A percentile compares a stretch with the other conserved stretches of the same genome.
These are phyloP conservation scores for Endogone sp. DNA, from an alignment of 192 early-diverging fungal species.

Conservation along the genomic window DNA sequence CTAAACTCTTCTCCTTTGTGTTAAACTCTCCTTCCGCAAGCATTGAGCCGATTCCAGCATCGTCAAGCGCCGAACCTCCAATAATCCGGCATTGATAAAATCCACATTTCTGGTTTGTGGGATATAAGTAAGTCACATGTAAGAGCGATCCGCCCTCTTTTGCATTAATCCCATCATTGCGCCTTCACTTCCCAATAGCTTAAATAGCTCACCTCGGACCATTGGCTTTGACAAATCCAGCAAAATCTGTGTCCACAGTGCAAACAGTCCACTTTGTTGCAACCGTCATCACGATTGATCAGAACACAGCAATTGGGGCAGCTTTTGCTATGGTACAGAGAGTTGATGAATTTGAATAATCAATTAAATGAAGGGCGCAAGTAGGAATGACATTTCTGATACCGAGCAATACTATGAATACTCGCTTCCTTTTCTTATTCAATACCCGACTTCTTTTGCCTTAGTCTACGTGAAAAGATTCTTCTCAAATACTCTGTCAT, in stretches of 20 bases:
- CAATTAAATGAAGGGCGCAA: no score
- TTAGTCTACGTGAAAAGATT: no score
- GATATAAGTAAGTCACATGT: neutral
- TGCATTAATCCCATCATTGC: constrained; percentile 1
- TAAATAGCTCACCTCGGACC: constrained; percentile 39
- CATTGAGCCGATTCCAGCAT: neutral
- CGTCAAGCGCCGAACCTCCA: neutral
- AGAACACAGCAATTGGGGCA: constrained; percentile 63
- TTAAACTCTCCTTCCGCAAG: neutral
- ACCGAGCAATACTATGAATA: no score
- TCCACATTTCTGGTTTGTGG: constrained; percentile 39
- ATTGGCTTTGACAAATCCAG: constrained; percentile 54
- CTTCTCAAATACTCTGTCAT: no score
- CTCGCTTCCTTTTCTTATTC: no score
- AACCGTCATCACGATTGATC: constrained; percentile 68
- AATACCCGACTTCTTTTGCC: no score
- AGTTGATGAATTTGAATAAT: constrained; percentile 1
- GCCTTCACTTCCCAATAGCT: neutral
- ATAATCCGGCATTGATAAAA: constrained; percentile 50
- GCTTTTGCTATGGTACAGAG: constrained; percentile 32
- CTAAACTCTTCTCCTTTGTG: constrained; percentile 6
- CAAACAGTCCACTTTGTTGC: constrained; percentile 67
- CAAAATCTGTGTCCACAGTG: constrained; percentile 64
- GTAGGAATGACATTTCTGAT: no score
- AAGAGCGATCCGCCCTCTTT: neutral